Conservation (phyloP, 352 stramenopile genomes). For the Phytophthora foliorum region DNA sequence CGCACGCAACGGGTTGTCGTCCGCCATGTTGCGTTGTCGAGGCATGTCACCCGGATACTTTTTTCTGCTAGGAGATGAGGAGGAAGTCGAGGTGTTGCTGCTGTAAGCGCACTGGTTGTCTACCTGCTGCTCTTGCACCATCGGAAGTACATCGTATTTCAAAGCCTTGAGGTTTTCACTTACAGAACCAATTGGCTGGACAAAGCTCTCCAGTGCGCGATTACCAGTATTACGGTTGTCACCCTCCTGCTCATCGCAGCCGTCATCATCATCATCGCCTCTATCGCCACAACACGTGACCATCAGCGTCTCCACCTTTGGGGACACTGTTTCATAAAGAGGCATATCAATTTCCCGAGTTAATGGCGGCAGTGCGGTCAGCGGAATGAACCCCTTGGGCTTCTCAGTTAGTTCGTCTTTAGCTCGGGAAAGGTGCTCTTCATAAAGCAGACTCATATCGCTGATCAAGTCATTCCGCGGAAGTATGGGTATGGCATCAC, state of each 20-base stretch:
- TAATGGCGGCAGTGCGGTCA: not conserved
- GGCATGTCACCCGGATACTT: not conserved
- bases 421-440: not conserved
- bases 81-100: not conserved
- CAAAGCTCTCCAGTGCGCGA: not conserved
- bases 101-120: not conserved
- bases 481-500: not conserved
- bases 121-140: not conserved
- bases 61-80: not conserved
- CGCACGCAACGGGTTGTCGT: constrained; percentile 5
- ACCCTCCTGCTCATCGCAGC: no score
- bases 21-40: not conserved
- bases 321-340: not conserved
- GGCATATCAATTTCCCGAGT: not conserved
- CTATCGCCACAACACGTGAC: not conserved
- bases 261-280: not conserved
- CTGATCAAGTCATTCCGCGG: constrained; percentile 38
- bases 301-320: not conserved
- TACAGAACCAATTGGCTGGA: not conserved
- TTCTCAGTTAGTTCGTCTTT: not conserved
- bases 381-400: constrained; percentile 14
- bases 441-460: constrained; percentile 22
- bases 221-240: not conserved
- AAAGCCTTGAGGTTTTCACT: not conserved
- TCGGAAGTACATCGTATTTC: not conserved